Evolutionary conservation across 2,329 filamentous ascomycete species (phyloP).

Genomic region (Monilinia vaccinii-corymbosi): DNA sequence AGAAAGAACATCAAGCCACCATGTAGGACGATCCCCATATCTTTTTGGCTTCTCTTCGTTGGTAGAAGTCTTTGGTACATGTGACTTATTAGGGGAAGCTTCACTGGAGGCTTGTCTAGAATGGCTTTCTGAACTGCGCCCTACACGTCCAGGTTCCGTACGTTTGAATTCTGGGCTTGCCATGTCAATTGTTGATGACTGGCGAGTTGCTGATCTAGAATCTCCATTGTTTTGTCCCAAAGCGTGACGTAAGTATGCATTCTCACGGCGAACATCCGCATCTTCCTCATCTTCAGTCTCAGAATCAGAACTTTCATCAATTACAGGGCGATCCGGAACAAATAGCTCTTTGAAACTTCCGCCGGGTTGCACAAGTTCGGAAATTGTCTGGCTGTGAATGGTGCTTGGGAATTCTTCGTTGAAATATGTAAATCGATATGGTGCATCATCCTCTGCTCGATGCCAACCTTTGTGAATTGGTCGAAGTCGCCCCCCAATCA

Average conservation of each 20-base stretch:
- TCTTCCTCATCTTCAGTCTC: slow-evolving; percentile 42
- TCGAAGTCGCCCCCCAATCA: slow-evolving; percentile 81
- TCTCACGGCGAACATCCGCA: slow-evolving; percentile 21
- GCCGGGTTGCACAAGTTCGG: slow-evolving; percentile 80
- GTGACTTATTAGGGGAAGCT: slow-evolving; percentile 23
- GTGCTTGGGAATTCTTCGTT: slow-evolving; percentile 95
- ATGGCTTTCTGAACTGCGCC: background rate
- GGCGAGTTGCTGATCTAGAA: slow-evolving; percentile 38
- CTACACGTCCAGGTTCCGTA: slow-evolving; percentile 1
- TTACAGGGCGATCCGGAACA: slow-evolving; percentile 70
- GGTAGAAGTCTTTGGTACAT: slow-evolving; percentile 2
- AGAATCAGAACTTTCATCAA: slow-evolving; percentile 61
- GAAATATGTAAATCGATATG: slow-evolving; percentile 96
- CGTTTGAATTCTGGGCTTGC: slow-evolving; percentile 18
- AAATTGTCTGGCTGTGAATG: slow-evolving; percentile 92
- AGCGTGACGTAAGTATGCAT: slow-evolving; percentile 26
- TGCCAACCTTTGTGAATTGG: slow-evolving; percentile 78
- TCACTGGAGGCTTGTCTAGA: slow-evolving; percentile 19
- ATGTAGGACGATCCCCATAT: slow-evolving; percentile 79
- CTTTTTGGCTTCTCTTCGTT: slow-evolving; percentile 38
- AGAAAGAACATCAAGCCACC: slow-evolving; percentile 89
- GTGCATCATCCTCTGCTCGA: slow-evolving; percentile 76
- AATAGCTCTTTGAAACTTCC: slow-evolving; percentile 82
- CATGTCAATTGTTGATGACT: slow-evolving; percentile 23
- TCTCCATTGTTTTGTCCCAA: slow-evolving; percentile 31